Conservation (phyloP, 2,329 filamentous ascomycete genomes). For the Ophiocordyceps camponoti-rufipedis region DNA sequence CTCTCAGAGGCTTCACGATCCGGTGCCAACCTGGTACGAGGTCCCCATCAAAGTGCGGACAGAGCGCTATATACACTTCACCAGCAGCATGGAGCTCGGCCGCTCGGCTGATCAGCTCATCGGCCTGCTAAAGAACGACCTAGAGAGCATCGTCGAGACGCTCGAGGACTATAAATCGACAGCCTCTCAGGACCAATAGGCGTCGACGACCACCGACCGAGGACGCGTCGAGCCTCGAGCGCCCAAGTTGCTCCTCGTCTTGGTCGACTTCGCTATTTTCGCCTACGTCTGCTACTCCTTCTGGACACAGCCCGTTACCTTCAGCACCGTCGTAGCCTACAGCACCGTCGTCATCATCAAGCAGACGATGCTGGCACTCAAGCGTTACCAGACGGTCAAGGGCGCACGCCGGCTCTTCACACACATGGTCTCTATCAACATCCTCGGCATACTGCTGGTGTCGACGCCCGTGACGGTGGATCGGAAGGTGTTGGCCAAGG, state of each 20-base stretch:
- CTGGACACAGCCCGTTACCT: constrained; percentile 6
- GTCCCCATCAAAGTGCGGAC: constrained; percentile 4
- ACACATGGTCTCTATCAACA: constrained; percentile 7
- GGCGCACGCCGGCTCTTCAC: constrained; percentile 6
- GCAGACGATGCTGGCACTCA: constrained; percentile 5
- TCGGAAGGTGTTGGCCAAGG: constrained; percentile 2
- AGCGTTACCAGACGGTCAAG: constrained; percentile 7
- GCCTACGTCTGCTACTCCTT: constrained; percentile 7
- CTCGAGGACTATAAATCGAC: constrained; percentile 5
- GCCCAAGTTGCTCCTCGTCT: constrained; percentile 6
- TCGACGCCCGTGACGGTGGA: constrained; percentile 6
- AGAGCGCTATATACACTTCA: constrained; percentile 6
- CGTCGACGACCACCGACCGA: not conserved
- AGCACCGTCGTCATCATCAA: constrained; percentile 6
- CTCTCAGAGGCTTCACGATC: not conserved
- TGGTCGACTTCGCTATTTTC: constrained; percentile 6
- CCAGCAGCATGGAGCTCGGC: constrained; percentile 4
- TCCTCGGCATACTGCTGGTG: constrained; percentile 6
- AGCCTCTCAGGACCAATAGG: not conserved
- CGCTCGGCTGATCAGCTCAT: constrained; percentile 6
- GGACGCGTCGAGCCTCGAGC: constrained; percentile 5
- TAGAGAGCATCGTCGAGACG: constrained; percentile 5
- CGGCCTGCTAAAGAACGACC: constrained; percentile 6
- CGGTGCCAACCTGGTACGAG: constrained; percentile 1
- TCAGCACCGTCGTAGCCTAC: constrained; percentile 7